phyloP scores from a whole-genome alignment of 139 green algal genomes.

The Chlorella sp. region DNA sequence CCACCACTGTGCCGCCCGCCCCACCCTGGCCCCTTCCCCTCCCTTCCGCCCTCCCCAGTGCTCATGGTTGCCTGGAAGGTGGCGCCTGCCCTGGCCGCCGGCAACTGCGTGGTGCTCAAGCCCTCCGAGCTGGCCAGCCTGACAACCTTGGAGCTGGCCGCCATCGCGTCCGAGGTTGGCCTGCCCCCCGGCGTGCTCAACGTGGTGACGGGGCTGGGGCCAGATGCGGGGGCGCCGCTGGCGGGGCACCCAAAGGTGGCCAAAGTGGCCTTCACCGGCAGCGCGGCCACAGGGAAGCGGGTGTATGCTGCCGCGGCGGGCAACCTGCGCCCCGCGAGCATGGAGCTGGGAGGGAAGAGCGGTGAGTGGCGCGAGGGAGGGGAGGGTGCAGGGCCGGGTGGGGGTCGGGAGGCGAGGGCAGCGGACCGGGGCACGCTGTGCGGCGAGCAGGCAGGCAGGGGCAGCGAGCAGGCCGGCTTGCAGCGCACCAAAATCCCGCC shows the following conservation, averaged over 20 bases:
- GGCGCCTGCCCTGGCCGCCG: slow-evolving; percentile 88
- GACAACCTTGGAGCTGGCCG: slow-evolving; percentile 87
- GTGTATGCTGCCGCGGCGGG: slow-evolving; percentile 72
- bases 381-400: not conserved
- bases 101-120: slow-evolving; percentile 85
- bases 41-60: slow-evolving; percentile 21
- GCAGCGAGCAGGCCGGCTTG: not conserved
- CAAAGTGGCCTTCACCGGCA: slow-evolving; percentile 93
- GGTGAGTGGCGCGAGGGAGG: not conserved
- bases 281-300: slow-evolving; percentile 66
- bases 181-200: slow-evolving; percentile 86
- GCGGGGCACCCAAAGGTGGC: slow-evolving; percentile 65
- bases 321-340: slow-evolving; percentile 73
- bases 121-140: slow-evolving; percentile 82
- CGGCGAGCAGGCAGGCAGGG: not conserved
- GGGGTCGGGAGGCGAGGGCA: not conserved
- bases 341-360: slow-evolving; percentile 91
- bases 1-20: not conserved
- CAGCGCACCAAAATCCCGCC: not conserved
- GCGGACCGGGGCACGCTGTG: not conserved
- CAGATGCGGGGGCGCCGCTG: not conserved
- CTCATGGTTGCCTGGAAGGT: slow-evolving; percentile 81
- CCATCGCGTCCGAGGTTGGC: slow-evolving; percentile 65
- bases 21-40: not conserved
- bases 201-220: slow-evolving; percentile 63